Percentiles rank a stretch among this genome's conserved stretches.
Evolutionary conservation across 1,139 yeast genomes (phyloP).

Genomic region (Candida dubliniensis): DNA sequence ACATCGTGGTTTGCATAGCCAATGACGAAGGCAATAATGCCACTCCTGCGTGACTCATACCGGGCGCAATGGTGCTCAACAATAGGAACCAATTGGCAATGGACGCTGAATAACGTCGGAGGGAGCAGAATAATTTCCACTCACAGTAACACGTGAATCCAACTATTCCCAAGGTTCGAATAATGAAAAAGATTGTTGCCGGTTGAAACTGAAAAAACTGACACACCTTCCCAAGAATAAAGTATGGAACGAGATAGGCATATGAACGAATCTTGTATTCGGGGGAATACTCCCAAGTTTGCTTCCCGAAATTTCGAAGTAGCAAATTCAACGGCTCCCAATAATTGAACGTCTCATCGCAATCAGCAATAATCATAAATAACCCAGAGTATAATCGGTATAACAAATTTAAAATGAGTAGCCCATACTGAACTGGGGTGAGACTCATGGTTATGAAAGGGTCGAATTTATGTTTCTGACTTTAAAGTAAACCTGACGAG

Average conservation of each 20-base stretch:
- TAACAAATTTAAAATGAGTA: constrained; percentile 28
- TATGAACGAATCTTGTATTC: constrained; percentile 86
- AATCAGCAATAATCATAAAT: constrained; percentile 73
- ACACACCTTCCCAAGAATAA: constrained; percentile 22
- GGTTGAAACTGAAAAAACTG: constrained; percentile 7
- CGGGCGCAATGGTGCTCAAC: constrained; percentile 50
- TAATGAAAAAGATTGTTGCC: constrained; percentile 43
- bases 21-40: constrained; percentile 84
- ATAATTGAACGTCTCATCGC: constrained; percentile 85
- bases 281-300: constrained; percentile 97
- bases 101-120: constrained; percentile 35
- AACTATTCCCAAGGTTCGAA: constrained; percentile 55
- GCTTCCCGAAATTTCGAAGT: constrained; percentile 81
- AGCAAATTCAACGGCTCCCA: constrained; percentile 90
- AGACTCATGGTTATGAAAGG: constrained; percentile 6
- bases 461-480: too few species aligned
- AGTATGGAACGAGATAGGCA: constrained; percentile 64
- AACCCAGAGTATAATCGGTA: constrained; percentile 49
- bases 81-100: constrained; percentile 63
- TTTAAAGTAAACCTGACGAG: too few species aligned
- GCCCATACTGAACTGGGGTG: constrained; percentile 13
- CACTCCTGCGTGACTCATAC: constrained; percentile 83
- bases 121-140: constrained; percentile 44
- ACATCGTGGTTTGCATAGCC: constrained; percentile 68
- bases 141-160: constrained; percentile 57